Conservation (phyloP, 1,139 yeast species). For the Kluyveromyces sp. region DNA sequence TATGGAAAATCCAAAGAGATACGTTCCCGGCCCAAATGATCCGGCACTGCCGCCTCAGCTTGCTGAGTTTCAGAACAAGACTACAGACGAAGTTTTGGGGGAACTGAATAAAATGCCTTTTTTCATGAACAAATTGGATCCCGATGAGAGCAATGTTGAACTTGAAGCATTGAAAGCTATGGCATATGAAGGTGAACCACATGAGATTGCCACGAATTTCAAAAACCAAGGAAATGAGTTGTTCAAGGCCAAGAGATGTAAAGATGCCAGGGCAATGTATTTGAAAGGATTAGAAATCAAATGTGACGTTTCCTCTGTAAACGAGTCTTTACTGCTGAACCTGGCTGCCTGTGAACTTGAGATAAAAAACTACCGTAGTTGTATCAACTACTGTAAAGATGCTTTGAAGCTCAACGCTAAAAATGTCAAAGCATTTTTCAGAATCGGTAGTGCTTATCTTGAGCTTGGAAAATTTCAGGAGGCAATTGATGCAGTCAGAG, state of each 20-base stretch:
- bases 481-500: slow-evolving; percentile 56
- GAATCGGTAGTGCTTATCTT: slow-evolving; percentile 78
- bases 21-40: slow-evolving; percentile 69
- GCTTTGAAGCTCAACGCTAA: slow-evolving; percentile 61
- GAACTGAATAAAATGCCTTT: slow-evolving; percentile 85
- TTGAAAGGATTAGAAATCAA: slow-evolving; percentile 72
- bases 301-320: slow-evolving; percentile 45
- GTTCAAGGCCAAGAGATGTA: slow-evolving; percentile 61
- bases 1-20: slow-evolving; percentile 39
- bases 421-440: slow-evolving; percentile 74
- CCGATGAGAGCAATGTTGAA: slow-evolving; percentile 63
- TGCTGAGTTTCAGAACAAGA: slow-evolving; percentile 54
- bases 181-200: slow-evolving; percentile 94
- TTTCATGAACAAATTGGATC: slow-evolving; percentile 86
- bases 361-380: slow-evolving; percentile 72
- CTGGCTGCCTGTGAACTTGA: slow-evolving; percentile 91
- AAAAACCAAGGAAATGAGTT: slow-evolving; percentile 91
- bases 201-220: slow-evolving; percentile 83
- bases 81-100: slow-evolving; percentile 68
- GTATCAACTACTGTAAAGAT: slow-evolving; percentile 78
- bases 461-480: slow-evolving; percentile 65
- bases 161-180: slow-evolving; percentile 86
- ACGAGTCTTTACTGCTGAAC: slow-evolving; percentile 62
- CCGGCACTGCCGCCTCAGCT: slow-evolving; percentile 82
- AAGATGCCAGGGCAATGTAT: slow-evolving; percentile 71